These are phyloP conservation scores for Fusarium papillatum DNA, from an alignment of 2,329 filamentous ascomycete genomes.

Conservation along the genomic window DNA sequence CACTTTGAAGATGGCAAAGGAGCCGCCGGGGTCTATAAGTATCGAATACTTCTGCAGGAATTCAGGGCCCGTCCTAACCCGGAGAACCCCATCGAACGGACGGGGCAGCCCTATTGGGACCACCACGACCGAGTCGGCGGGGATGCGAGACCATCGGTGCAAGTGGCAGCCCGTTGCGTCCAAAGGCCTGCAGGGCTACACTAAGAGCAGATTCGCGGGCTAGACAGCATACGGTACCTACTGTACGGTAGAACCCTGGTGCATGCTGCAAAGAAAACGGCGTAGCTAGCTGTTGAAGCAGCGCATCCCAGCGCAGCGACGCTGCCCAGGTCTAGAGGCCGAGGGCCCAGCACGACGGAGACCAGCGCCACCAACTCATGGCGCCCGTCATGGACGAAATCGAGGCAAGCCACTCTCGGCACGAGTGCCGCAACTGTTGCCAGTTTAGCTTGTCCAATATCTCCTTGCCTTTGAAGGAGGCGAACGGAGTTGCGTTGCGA, in stretches of 20 bases:
- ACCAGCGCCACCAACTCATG: constrained; percentile 34
- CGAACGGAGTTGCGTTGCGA: constrained; percentile 26
- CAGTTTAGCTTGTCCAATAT: constrained; percentile 20
- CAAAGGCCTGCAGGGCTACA: constrained; percentile 36
- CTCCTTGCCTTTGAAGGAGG: constrained; percentile 22
- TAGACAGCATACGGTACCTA: constrained; percentile 12
- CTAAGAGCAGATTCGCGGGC: constrained; percentile 32
- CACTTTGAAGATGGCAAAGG: constrained; percentile 33
- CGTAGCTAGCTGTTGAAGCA: constrained; percentile 17
- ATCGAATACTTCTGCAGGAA: constrained; percentile 39
- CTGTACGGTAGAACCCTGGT: constrained; percentile 12
- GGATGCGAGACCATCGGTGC: constrained; percentile 33
- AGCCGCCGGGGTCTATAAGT: constrained; percentile 39
- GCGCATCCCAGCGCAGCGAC: not conserved
- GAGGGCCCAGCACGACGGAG: constrained; percentile 19
- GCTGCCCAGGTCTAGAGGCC: constrained; percentile 11
- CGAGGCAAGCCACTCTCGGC: constrained; percentile 34
- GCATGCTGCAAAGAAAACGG: constrained; percentile 36
- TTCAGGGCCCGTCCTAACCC: constrained; percentile 22
- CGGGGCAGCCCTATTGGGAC: constrained; percentile 41
- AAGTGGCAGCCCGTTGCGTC: constrained; percentile 25
- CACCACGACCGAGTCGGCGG: constrained; percentile 23
- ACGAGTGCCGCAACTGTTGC: constrained; percentile 19
- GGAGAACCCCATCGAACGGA: constrained; percentile 38
- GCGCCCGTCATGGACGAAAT: constrained; percentile 22